A percentile compares a stretch with the other conserved stretches of the same genome.
Conservation (phyloP, 2,329 filamentous ascomycete genomes). For the Zymoseptoria tritici region DNA sequence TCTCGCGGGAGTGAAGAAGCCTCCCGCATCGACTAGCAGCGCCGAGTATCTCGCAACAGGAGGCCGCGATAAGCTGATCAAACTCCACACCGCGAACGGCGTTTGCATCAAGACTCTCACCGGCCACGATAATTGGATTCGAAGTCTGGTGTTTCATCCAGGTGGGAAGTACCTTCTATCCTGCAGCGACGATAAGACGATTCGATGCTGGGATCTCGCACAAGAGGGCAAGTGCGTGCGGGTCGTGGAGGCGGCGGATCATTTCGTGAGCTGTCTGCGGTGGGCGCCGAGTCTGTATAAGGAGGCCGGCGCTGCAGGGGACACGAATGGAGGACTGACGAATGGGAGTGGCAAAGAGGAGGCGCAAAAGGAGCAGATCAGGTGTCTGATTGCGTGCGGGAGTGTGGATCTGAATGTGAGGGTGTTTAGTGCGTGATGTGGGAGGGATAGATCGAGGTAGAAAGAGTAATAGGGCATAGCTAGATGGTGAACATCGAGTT, state of each 20-base stretch:
- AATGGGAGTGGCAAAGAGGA: slow-evolving; percentile 33
- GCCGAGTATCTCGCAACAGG: slow-evolving; percentile 89
- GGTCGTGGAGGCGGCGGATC: slow-evolving; percentile 63
- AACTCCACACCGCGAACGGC: slow-evolving; percentile 79
- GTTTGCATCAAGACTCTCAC: slow-evolving; percentile 75
- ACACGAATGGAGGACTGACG: slow-evolving; percentile 35
- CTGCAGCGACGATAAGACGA: slow-evolving; percentile 80
- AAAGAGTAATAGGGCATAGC: background rate
- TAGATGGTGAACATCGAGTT: background rate
- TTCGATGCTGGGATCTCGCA: slow-evolving; percentile 86
- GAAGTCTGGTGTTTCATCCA: slow-evolving; percentile 79
- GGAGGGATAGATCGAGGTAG: background rate
- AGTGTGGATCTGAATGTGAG: slow-evolving; percentile 75
- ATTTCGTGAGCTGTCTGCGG: slow-evolving; percentile 77
- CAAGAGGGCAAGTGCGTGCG: slow-evolving; percentile 90
- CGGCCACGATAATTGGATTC: slow-evolving; percentile 93
- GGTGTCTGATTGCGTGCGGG: slow-evolving; percentile 80
- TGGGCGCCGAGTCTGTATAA: slow-evolving; percentile 77
- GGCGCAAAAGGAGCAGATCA: slow-evolving; percentile 50
- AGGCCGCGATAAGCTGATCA: slow-evolving; percentile 82
- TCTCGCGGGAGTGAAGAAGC: slow-evolving; percentile 75
- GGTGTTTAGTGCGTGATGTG: slow-evolving; percentile 58
- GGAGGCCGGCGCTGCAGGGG: slow-evolving; percentile 36
- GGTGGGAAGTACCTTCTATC: slow-evolving; percentile 85
- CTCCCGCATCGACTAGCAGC: slow-evolving; percentile 63